phyloP scores from a whole-genome alignment of 1,139 yeast species.

The Geotrichum siamense region DNA sequence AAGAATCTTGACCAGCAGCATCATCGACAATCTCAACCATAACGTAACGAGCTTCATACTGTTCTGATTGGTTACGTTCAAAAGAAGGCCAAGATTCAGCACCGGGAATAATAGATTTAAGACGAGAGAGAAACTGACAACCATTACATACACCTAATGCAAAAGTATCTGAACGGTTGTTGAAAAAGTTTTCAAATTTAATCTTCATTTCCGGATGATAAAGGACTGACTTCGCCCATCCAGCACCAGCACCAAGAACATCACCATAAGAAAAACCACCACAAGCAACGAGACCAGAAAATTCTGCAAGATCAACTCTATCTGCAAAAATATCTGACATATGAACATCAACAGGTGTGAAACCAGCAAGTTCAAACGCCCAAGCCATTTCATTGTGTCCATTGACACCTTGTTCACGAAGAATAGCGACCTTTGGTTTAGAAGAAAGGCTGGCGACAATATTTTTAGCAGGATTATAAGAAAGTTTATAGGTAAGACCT shows the following conservation, averaged over 20 bases:
- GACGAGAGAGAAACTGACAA: slow-evolving; percentile 89
- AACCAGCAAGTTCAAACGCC: slow-evolving; percentile 93
- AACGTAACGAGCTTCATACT: slow-evolving; percentile 91
- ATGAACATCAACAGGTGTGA: slow-evolving; percentile 87
- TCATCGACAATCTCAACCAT: slow-evolving; percentile 74
- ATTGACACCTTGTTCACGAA: slow-evolving; percentile 98
- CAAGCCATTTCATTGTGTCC: slow-evolving; percentile 99
- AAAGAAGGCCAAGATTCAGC: slow-evolving; percentile 96
- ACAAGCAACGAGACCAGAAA: slow-evolving; percentile 95
- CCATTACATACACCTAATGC: slow-evolving; percentile 99
- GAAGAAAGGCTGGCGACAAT: slow-evolving; percentile 33
- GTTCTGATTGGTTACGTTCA: slow-evolving; percentile 87
- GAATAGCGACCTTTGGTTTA: slow-evolving; percentile 86
- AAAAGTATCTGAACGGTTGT: slow-evolving; percentile 81
- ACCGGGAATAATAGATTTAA: slow-evolving; percentile 87
- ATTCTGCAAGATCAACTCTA: slow-evolving; percentile 62
- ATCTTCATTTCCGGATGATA: slow-evolving; percentile 70
- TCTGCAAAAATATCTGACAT: slow-evolving; percentile 89
- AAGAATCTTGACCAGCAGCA: slow-evolving; percentile 42
- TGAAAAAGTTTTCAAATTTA: slow-evolving; percentile 76
- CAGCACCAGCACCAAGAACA: slow-evolving; percentile 97
- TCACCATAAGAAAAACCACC: slow-evolving; percentile 99
- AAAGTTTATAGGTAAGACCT: slow-evolving; percentile 75
- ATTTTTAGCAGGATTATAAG: slow-evolving; percentile 43
- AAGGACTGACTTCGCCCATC: slow-evolving; percentile 98